Percentiles rank a stretch among this genome's conserved stretches.
Evolutionary conservation across 495 filamentous ascomycete genomes (phyloP).

Genomic region (Annulohypoxylon maeteangense): DNA sequence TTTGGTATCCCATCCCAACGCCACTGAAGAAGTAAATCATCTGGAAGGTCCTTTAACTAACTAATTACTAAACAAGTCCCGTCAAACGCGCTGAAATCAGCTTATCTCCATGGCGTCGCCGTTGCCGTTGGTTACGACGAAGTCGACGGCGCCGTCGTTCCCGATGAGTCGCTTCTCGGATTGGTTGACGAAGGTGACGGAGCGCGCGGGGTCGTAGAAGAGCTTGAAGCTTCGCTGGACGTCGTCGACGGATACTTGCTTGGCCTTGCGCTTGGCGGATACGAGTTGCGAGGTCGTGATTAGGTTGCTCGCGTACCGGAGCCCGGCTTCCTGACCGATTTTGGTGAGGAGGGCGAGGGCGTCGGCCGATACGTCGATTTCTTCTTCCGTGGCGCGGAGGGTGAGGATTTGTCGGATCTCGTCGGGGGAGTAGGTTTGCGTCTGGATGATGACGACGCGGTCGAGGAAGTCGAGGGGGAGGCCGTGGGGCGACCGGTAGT

Average conservation of each 20-base stretch:
- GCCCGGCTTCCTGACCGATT: slow-evolving; percentile 90
- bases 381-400: slow-evolving; percentile 94
- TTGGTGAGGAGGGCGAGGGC: slow-evolving; percentile 92
- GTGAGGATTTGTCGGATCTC: slow-evolving; percentile 91
- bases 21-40: slow-evolving; percentile 27
- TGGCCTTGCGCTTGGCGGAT: slow-evolving; percentile 76
- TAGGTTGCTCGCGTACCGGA: slow-evolving; percentile 93
- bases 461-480: slow-evolving; percentile 96
- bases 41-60: not conserved
- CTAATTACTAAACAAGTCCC: not conserved
- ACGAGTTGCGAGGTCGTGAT: slow-evolving; percentile 93
- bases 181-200: slow-evolving; percentile 87
- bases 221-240: slow-evolving; percentile 92
- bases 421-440: slow-evolving; percentile 83
- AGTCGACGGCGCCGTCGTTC: slow-evolving; percentile 80
- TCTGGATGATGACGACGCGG: slow-evolving; percentile 95
- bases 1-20: slow-evolving; percentile 45
- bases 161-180: slow-evolving; percentile 95
- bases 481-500: slow-evolving; percentile 90
- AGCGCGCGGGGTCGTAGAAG: slow-evolving; percentile 89
- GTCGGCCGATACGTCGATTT: slow-evolving; percentile 88
- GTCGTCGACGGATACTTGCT: slow-evolving; percentile 84
- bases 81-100: slow-evolving; percentile 25
- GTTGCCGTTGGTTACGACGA: slow-evolving; percentile 69
- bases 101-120: slow-evolving; percentile 82